phyloP scores from a whole-genome alignment of 768 basidiomycete genomes.

The Guyanaporus albipodus region DNA sequence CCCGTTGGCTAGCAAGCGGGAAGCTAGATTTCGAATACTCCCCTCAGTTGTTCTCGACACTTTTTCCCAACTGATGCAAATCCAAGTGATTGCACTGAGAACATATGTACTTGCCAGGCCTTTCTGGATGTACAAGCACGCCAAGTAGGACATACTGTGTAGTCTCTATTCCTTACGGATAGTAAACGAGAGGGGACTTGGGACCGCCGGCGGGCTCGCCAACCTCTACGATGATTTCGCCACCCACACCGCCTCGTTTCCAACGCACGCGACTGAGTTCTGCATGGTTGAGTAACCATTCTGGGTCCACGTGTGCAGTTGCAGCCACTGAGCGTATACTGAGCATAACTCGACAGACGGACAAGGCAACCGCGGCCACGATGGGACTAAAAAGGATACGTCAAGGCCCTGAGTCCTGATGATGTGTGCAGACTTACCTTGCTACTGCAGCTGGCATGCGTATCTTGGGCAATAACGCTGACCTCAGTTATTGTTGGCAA shows the following conservation, averaged over 20 bases:
- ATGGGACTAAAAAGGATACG: not conserved
- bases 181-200: no score
- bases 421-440: not conserved
- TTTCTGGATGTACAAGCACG: no score
- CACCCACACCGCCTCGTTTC: constrained; percentile 4
- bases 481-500: not conserved
- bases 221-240: constrained; percentile 7
- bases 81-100: no score
- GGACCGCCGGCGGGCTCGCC: not conserved
- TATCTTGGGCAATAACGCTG: not conserved
- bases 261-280: constrained; percentile 39
- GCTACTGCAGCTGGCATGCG: not conserved
- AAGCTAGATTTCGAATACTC: no score
- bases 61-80: no score
- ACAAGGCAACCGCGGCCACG: constrained; percentile 14
- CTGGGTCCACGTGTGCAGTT: constrained; percentile 37
- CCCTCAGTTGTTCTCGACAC: no score
- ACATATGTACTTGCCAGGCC: no score
- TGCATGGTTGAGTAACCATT: constrained; percentile 42
- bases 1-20: no score
- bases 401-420: not conserved
- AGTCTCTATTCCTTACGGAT: no score
- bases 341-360: constrained; percentile 37
- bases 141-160: no score
- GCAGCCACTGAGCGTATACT: constrained; percentile 41